phyloP scores from a whole-genome alignment of 169 alveolate genomes.

The Cystoisospora suis region DNA sequence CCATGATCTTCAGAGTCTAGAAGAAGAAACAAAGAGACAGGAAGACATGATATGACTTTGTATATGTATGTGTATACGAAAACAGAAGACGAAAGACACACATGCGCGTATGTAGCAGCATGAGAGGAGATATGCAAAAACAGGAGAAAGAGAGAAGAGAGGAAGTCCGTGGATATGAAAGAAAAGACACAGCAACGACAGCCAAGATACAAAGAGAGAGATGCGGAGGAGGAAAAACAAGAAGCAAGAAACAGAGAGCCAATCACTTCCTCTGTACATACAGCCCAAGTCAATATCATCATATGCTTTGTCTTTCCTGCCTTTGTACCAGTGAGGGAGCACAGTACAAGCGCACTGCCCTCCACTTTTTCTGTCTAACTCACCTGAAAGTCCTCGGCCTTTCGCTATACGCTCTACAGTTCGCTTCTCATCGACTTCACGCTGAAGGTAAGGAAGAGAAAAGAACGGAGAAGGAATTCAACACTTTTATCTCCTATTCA shows the following conservation, averaged over 20 bases:
- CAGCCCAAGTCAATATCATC: no score
- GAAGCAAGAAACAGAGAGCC: no score
- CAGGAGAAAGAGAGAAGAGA: no score
- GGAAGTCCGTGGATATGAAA: no score
- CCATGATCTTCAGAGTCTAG: background rate
- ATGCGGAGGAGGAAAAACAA: background rate
- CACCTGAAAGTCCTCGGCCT: slow-evolving; percentile 1
- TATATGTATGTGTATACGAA: background rate
- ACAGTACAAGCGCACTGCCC: background rate
- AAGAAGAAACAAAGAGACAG: background rate
- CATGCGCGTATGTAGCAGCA: background rate
- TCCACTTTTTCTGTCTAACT: background rate
- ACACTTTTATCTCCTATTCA: no score
- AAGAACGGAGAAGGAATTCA: no score
- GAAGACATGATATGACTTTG: background rate
- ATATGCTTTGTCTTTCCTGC: no score
- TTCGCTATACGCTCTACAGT: slow-evolving; percentile 14
- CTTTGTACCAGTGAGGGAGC: no score
- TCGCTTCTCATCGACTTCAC: slow-evolving; percentile 22
- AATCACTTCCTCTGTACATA: no score
- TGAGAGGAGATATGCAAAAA: background rate
- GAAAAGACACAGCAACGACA: background rate
- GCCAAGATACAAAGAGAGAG: background rate
- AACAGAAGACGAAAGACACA: background rate
- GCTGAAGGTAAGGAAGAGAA: background rate